Conservation (phyloP, 805 yeast genomes). For the Candida koratica region DNA sequence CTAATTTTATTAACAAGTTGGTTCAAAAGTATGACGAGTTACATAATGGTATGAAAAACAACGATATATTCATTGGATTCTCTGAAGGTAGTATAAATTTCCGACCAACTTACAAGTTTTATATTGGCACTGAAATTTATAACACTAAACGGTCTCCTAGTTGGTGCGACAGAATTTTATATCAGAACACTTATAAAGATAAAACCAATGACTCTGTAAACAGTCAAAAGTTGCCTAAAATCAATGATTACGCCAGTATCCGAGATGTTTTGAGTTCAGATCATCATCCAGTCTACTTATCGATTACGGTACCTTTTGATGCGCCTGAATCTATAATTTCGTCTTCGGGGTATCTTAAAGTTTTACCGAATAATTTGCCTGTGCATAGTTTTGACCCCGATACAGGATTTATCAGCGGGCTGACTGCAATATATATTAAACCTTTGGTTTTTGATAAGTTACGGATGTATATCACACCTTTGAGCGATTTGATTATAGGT, state of each 20-base stretch:
- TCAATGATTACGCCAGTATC: conserved; percentile 48
- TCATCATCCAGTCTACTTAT: conserved; percentile 72
- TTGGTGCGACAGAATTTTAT: conserved; percentile 87
- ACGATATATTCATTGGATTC: conserved; percentile 57
- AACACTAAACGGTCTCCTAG: conserved; percentile 66
- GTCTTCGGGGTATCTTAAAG: conserved; percentile 27
- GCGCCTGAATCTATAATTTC: conserved; percentile 34
- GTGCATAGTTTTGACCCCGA: conserved; percentile 16
- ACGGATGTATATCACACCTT: conserved; percentile 23
- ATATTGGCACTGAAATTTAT: conserved; percentile 47
- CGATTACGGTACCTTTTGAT: conserved; percentile 43
- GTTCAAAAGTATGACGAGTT: conserved; percentile 49
- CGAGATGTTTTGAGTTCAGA: conserved; percentile 56
- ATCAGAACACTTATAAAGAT: conserved; percentile 37
- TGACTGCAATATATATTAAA: conserved; percentile 36
- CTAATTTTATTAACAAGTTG: conserved; percentile 16
- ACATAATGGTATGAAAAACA: conserved; percentile 33
- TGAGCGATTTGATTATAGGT: conserved; percentile 31
- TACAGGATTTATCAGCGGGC: conserved; percentile 25
- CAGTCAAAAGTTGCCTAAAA: conserved; percentile 16
- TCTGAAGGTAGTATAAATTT: conserved; percentile 62
- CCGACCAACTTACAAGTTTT: conserved; percentile 77
- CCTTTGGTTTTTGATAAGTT: conserved; percentile 30
- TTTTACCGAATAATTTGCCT: conserved; percentile 20
- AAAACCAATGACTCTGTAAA: conserved; percentile 1